Evolutionary conservation across 495 filamentous ascomycete genomes (phyloP), one percentile per base, ranked within the genome.

Genomic region (Trichocladium uniseriatum): DNA sequence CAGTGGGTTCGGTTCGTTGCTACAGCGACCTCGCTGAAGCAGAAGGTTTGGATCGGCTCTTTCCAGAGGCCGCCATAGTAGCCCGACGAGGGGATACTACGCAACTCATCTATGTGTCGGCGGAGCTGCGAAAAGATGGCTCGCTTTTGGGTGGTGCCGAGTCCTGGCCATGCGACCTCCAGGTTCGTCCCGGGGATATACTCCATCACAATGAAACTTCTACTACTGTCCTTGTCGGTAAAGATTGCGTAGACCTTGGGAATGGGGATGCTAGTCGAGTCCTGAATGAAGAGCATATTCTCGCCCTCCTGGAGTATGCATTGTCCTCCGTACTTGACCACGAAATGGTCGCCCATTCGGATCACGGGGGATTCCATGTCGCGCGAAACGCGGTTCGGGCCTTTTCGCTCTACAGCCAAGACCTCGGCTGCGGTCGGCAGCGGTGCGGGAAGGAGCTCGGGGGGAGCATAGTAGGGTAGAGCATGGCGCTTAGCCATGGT

Each of bases 41-140:
- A 8, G 19, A 1, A 11, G 19, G 21, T 29, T 1, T 1, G 43
- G 19, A 6, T 45, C 6, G 18, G 11, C 31, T 45, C 29, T 19
- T 29, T 35, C 43, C 43, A 45, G 10, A 45, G 21, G 43, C 43
- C 43, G 4, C 43, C 43, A 6, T 45, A 45, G 19, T 22, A 45
- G 18, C 31, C 43, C 43, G 43, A 2, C 34, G 19, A n/a, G n/a
- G n/a, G n/a, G n/a, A n/a, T n/a, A n/a, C n/a, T n/a, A n/a, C n/a
- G n/a, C n/a, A n/a, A n/a, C 19, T 35, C 43, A 13, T 36, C 29
- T 18, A 45, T n/a, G 7, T 45, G 13, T 1, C 11, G 11, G 8
- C 31, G 29, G 29, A 45, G 43, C 19, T 45, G 43, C 19, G 31
- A 45, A 14, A 20, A 18, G 5, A 45, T 36, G 13, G 9, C 31